Base-by-base conservation (phyloP, 2,329 filamentous ascomycete genomes). In the Ascochyta fabae region DNA sequence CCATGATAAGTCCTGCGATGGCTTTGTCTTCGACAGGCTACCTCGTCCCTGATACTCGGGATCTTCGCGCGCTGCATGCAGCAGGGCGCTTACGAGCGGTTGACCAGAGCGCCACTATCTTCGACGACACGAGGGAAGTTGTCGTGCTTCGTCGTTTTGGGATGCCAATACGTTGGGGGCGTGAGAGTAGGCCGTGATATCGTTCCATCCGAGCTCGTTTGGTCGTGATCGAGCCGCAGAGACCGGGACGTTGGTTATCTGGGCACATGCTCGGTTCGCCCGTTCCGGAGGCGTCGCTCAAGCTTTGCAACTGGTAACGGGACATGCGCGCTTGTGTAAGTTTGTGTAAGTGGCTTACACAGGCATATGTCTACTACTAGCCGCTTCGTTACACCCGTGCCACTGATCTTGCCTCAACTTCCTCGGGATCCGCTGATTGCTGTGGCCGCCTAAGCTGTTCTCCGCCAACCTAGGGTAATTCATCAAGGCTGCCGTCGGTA, bases 31-130 rank as follows among this genome's bases (percentile, higher is more conserved):
- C 16, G 27, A 44, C 38, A 31, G 16, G 36, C 38, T 16, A 24
- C 35, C 41, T 46, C 41, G 40, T 45, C 10, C 41, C 41, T 33
- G 36, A 34, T 26, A 31, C 16, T 38, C 42, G 46, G 53, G 33
- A 45, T n/a, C 29, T 33, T 35, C 22, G 26, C 15, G 38, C 41
- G 13, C 36, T 56, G 47, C 53, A 42, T 56, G 42, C 47, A 34
- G 42, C 41, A 43, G 19, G 48, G 53, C 53, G 53, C 53, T 56
- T 56, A 56, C 8, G 53, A 51, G 42, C 53, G 53, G 53, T 39
- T 51, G 36, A 56, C 12, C 8, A 34, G 22, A 23, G 31, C 47
- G 53, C 53, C 43, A 56, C 53, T 56, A 47, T 55, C 53, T 48
- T 35, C 6, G 15, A 34, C n/a, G 38, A 23, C 8, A 23, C 33